A percentile compares a stretch with the other conserved stretches of the same genome.
These are phyloP conservation scores for Hypomyces perniciosus DNA, from an alignment of 2,329 filamentous ascomycete genomes.

Conservation along the genomic window DNA sequence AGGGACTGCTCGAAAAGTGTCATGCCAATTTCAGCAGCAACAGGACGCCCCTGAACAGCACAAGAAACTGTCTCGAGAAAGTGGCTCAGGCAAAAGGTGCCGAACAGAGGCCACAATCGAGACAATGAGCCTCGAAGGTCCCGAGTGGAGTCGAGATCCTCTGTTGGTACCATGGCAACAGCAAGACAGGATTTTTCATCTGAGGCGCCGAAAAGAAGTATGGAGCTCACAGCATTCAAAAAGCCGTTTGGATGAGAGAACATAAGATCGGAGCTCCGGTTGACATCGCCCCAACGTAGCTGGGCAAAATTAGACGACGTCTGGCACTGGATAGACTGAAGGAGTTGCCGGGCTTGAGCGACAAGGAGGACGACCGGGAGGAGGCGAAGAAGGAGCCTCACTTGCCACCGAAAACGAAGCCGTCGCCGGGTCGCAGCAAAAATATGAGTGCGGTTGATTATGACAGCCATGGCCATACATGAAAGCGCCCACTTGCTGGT, in stretches of 20 bases:
- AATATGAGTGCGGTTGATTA: conserved; percentile 87
- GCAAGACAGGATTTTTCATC: conserved; percentile 71
- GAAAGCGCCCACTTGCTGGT: conserved; percentile 89
- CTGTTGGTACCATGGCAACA: conserved; percentile 60
- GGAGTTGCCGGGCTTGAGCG: conserved; percentile 60
- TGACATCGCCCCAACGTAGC: conserved; percentile 63
- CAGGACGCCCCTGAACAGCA: conserved; percentile 74
- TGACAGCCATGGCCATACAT: conserved; percentile 77
- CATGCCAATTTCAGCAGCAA: conserved; percentile 87
- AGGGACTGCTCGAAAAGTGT: conserved; percentile 94
- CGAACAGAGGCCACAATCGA: conserved; percentile 67
- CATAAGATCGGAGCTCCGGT: conserved; percentile 60
- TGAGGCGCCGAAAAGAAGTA: conserved; percentile 64
- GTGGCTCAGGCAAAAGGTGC: conserved; percentile 66
- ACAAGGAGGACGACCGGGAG: conserved; percentile 65
- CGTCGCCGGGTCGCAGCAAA: conserved; percentile 84
- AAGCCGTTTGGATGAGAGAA: conserved; percentile 64
- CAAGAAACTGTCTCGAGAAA: conserved; percentile 86
- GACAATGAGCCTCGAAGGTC: conserved; percentile 72
- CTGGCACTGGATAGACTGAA: conserved; percentile 89
- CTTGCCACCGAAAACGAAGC: conserved; percentile 67
- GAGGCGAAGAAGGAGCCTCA: conserved; percentile 63
- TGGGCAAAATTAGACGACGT: conserved; percentile 67
- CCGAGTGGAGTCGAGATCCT: conserved; percentile 42
- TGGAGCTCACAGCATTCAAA: conserved; percentile 66